Base-by-base conservation (phyloP, 495 filamentous ascomycete species). In the Penicillium alfredii region DNA sequence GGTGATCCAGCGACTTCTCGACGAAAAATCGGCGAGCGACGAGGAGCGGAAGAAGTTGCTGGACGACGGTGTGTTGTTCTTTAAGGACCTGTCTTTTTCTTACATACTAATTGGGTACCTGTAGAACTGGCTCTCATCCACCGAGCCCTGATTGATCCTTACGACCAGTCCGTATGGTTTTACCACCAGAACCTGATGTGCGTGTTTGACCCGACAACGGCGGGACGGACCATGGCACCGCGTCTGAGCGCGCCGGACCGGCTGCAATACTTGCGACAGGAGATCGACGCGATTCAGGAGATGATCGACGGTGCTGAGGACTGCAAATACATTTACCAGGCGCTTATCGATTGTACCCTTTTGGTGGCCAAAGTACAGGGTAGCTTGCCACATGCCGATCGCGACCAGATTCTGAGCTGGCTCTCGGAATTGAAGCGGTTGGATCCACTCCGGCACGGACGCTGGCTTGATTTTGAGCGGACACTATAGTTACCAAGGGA, bases 121-220 rank as follows among this genome's bases (percentile, higher is more conserved):
- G 16, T 32, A 80, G 85, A 98, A 58, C 66, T 97, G 38, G 64
- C 65, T 25, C 65, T 87, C 15, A 81, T 94, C 20, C 75, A 81
- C 36, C 71, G 78, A 32, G 88, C 83, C 0, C 73, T 96, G 26
- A 88, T 87, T 10, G 90, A 93, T 46, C 85, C 88, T 4, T 82
- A 88, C 41, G 88, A 95, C 55, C 89, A 95, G 49, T 89, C 86
- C 7, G 64, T 95, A 9, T 99, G 93, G 93, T 94, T 88, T 58
- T 99, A 97, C 57, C 86, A 97, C 51, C 80, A 85, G 40, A 90
- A 77, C 52, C 57, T 95, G 38, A 80, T 95, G 63, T 74, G 63
- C 44, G 74, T 61, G 3, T 69, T 81, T 64, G 56, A 82, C 66
- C 63, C 67, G 58, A 34, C 64, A 58, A 41, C 62, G 35, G 50